phyloP scores from a whole-genome alignment of 2,329 filamentous ascomycete genomes.

The Rhinocladiella similis region DNA sequence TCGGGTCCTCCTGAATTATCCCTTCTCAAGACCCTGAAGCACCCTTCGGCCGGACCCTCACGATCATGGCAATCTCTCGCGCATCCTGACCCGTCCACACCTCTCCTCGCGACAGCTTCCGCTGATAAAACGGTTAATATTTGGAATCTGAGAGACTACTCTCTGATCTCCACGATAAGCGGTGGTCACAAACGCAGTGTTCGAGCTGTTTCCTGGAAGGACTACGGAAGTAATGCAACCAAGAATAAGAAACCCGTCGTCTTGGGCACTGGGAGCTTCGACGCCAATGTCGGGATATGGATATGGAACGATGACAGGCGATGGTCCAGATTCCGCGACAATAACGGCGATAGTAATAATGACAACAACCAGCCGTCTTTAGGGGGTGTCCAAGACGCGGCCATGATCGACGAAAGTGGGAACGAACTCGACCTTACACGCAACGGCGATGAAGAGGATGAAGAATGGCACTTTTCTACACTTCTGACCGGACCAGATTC shows the following conservation, averaged over 20 bases:
- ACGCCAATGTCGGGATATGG: constrained; percentile 87
- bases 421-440: constrained; percentile 20
- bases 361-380: neutral
- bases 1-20: constrained; percentile 10
- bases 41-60: constrained; percentile 25
- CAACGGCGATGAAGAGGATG: constrained; percentile 58
- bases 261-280: constrained; percentile 89
- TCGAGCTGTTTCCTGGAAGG: constrained; percentile 82
- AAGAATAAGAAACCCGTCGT: constrained; percentile 62
- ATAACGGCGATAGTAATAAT: constrained; percentile 43
- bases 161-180: constrained; percentile 73
- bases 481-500: constrained; percentile 94
- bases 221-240: constrained; percentile 23
- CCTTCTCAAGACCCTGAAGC: constrained; percentile 20
- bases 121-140: constrained; percentile 83
- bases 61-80: constrained; percentile 85
- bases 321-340: constrained; percentile 13
- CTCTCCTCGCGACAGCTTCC: constrained; percentile 85
- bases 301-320: constrained; percentile 34
- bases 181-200: constrained; percentile 91
- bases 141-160: constrained; percentile 81
- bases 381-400: constrained; percentile 21
- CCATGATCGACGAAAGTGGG: neutral
- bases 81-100: constrained; percentile 71
- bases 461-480: constrained; percentile 90